Conservation (phyloP, 345 rosid species). For the Pistacia integerrima region DNA sequence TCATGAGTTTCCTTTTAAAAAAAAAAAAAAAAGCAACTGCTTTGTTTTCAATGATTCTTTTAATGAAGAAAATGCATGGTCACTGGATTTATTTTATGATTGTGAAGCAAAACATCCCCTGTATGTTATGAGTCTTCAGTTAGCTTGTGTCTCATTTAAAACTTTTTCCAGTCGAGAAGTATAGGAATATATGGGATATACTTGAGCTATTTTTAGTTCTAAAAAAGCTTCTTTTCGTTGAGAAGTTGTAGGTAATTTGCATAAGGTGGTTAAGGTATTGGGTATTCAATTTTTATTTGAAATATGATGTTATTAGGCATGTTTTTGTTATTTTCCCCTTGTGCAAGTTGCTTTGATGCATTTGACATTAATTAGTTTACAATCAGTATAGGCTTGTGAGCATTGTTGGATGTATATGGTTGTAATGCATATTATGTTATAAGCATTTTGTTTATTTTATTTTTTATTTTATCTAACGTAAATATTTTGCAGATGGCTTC, state of each 20-base stretch:
- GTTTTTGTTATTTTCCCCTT: neutral
- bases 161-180: no score
- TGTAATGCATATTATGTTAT: neutral
- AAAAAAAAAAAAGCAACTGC: no score
- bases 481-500: slow-evolving; percentile 61
- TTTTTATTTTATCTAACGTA: slow-evolving; percentile 4
- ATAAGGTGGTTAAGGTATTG: neutral
- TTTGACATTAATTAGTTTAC: neutral
- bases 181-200: no score
- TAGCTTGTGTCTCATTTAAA: neutral
- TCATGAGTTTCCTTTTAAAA: no score
- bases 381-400: neutral
- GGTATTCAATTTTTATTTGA: neutral
- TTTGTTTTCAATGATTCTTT: no score
- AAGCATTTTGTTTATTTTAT: neutral
- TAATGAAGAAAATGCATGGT: no score
- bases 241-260: neutral
- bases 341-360: neutral
- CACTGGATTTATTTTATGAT: no score
- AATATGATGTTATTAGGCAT: neutral
- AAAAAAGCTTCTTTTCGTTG: neutral
- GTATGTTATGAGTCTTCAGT: neutral
- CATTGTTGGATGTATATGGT: neutral
- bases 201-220: no score
- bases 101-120: no score